Conservation (phyloP, 2,329 filamentous ascomycete species). For the Claviceps sp. region DNA sequence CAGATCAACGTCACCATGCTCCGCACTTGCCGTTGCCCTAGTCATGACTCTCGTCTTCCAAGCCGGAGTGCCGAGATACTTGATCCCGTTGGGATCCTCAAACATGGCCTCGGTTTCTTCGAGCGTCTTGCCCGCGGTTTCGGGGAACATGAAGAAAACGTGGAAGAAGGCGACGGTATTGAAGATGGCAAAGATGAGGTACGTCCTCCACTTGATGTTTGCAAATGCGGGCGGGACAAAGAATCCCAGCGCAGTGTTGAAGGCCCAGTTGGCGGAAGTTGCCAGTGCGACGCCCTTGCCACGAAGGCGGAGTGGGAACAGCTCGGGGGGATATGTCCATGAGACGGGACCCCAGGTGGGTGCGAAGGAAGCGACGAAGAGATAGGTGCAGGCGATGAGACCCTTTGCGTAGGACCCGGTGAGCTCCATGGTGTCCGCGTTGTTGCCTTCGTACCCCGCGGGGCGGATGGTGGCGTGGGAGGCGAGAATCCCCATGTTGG, state of each 20-base stretch:
- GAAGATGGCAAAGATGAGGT: constrained; percentile 40
- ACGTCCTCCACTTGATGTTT: constrained; percentile 35
- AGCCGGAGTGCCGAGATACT: constrained; percentile 18
- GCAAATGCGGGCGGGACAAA: constrained; percentile 24
- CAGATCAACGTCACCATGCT: constrained; percentile 15
- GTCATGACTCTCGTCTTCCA: constrained; percentile 18
- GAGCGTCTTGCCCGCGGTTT: constrained; percentile 40
- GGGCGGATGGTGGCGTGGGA: constrained; percentile 28
- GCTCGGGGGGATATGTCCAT: constrained; percentile 46
- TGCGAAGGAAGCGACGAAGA: constrained; percentile 40
- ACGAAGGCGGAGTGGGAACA: constrained; percentile 32
- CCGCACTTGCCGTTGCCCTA: constrained; percentile 9
- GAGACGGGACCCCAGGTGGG: constrained; percentile 36
- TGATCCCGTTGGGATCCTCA: constrained; percentile 21
- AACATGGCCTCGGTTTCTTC: constrained; percentile 38
- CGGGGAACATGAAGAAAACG: constrained; percentile 41
- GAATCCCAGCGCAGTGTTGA: constrained; percentile 26
- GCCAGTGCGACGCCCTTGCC: constrained; percentile 40
- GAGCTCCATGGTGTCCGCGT: constrained; percentile 33
- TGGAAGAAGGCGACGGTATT: constrained; percentile 36
- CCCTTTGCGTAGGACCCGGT: constrained; percentile 36
- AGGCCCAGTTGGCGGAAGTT: constrained; percentile 31
- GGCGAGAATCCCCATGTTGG: constrained; percentile 39
- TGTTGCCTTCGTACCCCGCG: constrained; percentile 30
- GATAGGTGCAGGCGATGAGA: constrained; percentile 51